A percentile compares a stretch with the other conserved stretches of the same genome.
Evolutionary conservation across 1,139 yeast species (phyloP).

Genomic region (Wickerhamomyces sp.): DNA sequence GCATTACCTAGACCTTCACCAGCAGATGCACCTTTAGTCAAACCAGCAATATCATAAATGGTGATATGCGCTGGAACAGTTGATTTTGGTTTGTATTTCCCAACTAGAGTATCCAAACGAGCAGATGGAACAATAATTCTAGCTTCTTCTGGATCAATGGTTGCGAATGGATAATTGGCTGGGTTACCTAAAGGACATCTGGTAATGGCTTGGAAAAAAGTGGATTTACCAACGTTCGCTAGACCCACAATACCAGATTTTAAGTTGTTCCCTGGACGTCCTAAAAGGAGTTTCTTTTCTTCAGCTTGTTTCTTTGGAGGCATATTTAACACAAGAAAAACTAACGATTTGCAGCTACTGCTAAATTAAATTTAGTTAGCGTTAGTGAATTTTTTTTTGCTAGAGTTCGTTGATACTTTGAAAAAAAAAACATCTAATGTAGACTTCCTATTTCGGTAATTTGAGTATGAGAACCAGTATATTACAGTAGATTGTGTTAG

Average conservation of each 20-base stretch:
- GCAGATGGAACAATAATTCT: constrained; percentile 94
- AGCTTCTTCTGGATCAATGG: constrained; percentile 99
- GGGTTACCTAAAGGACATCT: constrained; percentile 95
- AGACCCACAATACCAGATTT: constrained; percentile 95
- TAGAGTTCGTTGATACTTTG: constrained; percentile 3
- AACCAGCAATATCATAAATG: constrained; percentile 95
- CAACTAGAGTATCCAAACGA: constrained; percentile 72
- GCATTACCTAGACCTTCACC: constrained; percentile 99
- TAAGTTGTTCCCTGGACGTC: constrained; percentile 97
- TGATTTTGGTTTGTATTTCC: constrained; percentile 74
- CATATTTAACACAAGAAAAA: constrained; percentile 37
- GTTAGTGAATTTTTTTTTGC: neutral
- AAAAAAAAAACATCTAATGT: neutral
- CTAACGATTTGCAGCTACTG: no score
- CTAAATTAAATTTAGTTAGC: neutral
- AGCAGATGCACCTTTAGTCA: constrained; percentile 94
- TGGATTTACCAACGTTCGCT: constrained; percentile 75
- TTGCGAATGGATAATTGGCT: constrained; percentile 97
- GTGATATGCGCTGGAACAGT: constrained; percentile 94
- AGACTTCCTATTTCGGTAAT: constrained; percentile 10
- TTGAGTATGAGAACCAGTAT: neutral
- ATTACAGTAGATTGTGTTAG: no score
- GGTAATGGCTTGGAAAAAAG: constrained; percentile 75
- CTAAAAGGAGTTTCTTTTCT: constrained; percentile 86
- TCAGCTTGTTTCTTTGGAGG: constrained; percentile 93